Base-by-base conservation (phyloP, 345 rosid species). In the Hibiscus trionum region DNA sequence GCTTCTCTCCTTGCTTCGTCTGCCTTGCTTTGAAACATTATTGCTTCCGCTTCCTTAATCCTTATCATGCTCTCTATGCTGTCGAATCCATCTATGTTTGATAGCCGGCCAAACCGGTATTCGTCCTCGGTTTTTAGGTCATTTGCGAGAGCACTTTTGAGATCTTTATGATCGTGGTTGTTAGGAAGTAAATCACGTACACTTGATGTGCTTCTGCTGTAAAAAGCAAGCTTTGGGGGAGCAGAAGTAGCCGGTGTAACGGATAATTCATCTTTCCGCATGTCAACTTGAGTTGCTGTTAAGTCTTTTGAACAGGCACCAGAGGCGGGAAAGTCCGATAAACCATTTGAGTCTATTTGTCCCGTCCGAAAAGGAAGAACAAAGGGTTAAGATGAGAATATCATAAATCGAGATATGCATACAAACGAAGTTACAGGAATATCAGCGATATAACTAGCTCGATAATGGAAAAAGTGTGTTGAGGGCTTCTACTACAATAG, bases 1-100 rank as follows among this genome's bases (percentile, higher is more conserved):
- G 90, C 99, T 3, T 90, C 97, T 63, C 85, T 84, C 37, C 88
- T 80, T 1, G 99, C 99, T 17, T 92, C 97, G n/a, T 95, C 97
- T 2, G 99, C 97, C 82, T 84, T 92, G 87, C 78, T 81, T 85
- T 90, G 94, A 75, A 92, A 95, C 99, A 92, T 89, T 69, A 86
- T 83, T n/a, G 91, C 85, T 77, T 95, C 99, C 0, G 89, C 97
- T 81, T 92, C 90, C 84, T 95, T 95, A n/a, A 95, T 90, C 76
- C 93, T 80, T 27, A 92, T 90, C 71, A 92, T 79, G 81, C 93
- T 89, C 73, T 95, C 98, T 71, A 92, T 72, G 85, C 92, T 95
- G 60, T 92, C 90, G 19, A 85, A 84, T 19, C 84, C 84, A 60
- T 86, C 88, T 26, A 76, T 84, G 75, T 73, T 84, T 1, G 78